phyloP scores from a whole-genome alignment of 2,329 filamentous ascomycete species.

The Bipolaris victoriae region DNA sequence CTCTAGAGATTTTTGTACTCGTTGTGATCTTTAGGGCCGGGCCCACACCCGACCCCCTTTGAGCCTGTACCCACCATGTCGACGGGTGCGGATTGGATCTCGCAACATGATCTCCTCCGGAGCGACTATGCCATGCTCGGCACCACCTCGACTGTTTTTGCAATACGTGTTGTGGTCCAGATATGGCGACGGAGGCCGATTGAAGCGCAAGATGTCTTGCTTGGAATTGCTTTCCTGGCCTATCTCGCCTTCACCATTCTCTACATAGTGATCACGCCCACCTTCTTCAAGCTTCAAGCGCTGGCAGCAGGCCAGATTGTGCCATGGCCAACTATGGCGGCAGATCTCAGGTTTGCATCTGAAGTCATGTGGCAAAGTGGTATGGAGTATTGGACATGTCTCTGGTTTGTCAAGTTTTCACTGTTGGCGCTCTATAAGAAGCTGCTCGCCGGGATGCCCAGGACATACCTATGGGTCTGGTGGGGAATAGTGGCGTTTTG shows the following conservation, averaged over 20 bases:
- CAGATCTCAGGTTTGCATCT: slow-evolving; percentile 41
- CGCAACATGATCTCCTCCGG: slow-evolving; percentile 18
- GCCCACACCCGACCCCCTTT: not conserved
- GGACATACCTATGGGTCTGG: slow-evolving; percentile 45
- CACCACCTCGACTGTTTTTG: slow-evolving; percentile 25
- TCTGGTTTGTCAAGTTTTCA: slow-evolving; percentile 52
- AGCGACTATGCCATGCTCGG: slow-evolving; percentile 25
- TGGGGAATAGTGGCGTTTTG: slow-evolving; percentile 46
- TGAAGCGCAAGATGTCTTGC: slow-evolving; percentile 24
- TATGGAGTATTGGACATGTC: slow-evolving; percentile 48
- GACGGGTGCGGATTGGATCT: slow-evolving; percentile 22
- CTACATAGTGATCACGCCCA: slow-evolving; percentile 47
- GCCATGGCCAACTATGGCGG: slow-evolving; percentile 37
- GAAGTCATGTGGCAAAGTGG: slow-evolving; percentile 50
- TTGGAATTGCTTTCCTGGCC: slow-evolving; percentile 38
- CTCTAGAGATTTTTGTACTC: not conserved
- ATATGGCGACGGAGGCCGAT: slow-evolving; percentile 15
- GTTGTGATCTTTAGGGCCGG: not conserved
- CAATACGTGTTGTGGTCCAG: slow-evolving; percentile 21
- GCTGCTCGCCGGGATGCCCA: slow-evolving; percentile 42
- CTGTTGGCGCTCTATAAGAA: slow-evolving; percentile 50
- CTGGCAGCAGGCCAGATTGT: slow-evolving; percentile 27
- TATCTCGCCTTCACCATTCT: slow-evolving; percentile 33
- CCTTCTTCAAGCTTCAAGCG: slow-evolving; percentile 40
- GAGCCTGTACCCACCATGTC: slow-evolving; percentile 17